A percentile compares a stretch with the other conserved stretches of the same genome.
These are phyloP conservation scores for Elongisporangium undulatum DNA, from an alignment of 352 stramenopile genomes.

Conservation along the genomic window DNA sequence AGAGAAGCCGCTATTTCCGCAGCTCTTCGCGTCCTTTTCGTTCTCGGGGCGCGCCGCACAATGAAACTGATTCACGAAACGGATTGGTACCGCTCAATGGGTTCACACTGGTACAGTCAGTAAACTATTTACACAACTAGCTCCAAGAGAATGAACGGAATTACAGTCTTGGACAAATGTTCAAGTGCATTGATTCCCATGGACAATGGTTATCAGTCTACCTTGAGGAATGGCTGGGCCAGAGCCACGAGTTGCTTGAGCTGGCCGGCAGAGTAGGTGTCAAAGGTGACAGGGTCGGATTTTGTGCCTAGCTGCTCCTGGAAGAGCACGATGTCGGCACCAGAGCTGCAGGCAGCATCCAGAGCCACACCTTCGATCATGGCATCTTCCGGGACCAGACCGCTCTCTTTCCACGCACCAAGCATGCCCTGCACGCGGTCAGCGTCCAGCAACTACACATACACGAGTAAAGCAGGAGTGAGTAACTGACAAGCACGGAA, in stretches of 20 bases:
- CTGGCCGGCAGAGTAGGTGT: slow-evolving; percentile 19
- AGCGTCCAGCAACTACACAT: slow-evolving; percentile 42
- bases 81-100: background rate
- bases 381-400: slow-evolving; percentile 18
- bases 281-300: slow-evolving; percentile 25
- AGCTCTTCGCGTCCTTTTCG: background rate
- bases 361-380: slow-evolving; percentile 51
- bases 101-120: background rate
- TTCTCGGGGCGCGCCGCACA: background rate
- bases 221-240: slow-evolving; percentile 28
- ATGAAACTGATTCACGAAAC: background rate
- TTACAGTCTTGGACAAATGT: slow-evolving; percentile 1
- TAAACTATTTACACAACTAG: slow-evolving; percentile 4
- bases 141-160: slow-evolving; percentile 2
- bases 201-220: slow-evolving; percentile 8
- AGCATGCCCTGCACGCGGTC: slow-evolving; percentile 38
- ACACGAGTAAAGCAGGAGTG: no score
- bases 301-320: slow-evolving; percentile 47
- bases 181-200: slow-evolving; percentile 1
- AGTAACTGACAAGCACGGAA: background rate
- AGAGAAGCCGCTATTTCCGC: slow-evolving; percentile 5
- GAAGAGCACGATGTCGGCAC: slow-evolving; percentile 55
- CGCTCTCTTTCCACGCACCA: slow-evolving; percentile 21
- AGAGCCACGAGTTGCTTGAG: slow-evolving; percentile 29
- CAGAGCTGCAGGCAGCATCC: slow-evolving; percentile 42